Evolutionary conservation across 345 rosid genomes (phyloP).

Genomic region (Gossypium australe): DNA sequence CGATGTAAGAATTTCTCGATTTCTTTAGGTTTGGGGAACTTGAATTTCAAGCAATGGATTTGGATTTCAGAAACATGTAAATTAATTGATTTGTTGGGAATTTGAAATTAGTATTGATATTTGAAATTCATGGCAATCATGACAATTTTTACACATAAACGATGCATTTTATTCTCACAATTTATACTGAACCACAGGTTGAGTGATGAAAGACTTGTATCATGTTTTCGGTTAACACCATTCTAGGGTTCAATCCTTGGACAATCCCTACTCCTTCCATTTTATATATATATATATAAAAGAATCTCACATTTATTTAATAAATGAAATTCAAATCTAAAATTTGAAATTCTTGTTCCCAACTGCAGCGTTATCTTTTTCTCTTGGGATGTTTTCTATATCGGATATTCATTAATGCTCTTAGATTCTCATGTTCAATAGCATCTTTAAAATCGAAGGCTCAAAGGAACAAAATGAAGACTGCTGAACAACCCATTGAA

Average conservation of each 20-base stretch:
- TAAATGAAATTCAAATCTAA: background rate
- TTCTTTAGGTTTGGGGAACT: background rate
- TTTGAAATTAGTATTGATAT: background rate
- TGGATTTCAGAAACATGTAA: background rate
- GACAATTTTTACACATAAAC: background rate
- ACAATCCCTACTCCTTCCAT: too few species aligned
- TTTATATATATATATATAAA: too few species aligned
- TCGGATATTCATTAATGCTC: background rate
- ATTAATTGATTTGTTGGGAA: background rate
- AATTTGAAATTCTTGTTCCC: background rate
- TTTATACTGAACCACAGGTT: background rate
- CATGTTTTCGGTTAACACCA: too few species aligned
- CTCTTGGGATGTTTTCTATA: background rate
- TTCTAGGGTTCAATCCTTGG: too few species aligned
- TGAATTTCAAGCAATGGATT: background rate
- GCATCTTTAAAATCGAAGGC: slow-evolving; percentile 81
- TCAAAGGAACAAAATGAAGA: slow-evolving; percentile 63
- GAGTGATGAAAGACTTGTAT: too few species aligned
- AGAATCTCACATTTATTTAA: background rate
- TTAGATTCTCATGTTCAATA: slow-evolving; percentile 16
- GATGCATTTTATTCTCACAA: background rate
- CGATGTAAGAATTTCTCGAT: slow-evolving; percentile 46
- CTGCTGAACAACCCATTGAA: slow-evolving; percentile 57
- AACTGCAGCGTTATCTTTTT: background rate
- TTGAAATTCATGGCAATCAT: background rate